Conservation (phyloP, 306 rosid species). For the Dryas alaskensis region DNA sequence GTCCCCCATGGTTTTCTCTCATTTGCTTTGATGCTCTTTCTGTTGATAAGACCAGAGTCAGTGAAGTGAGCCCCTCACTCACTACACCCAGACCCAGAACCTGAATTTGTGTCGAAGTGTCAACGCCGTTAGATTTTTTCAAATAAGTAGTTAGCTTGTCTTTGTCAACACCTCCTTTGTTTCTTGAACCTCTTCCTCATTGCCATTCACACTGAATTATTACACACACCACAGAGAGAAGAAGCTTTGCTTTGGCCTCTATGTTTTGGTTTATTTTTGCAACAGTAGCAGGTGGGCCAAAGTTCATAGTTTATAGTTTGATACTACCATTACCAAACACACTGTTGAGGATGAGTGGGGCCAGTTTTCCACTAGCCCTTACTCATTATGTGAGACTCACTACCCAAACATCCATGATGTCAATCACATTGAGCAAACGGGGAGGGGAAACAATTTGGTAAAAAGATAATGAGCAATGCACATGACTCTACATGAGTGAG, state of each 20-base stretch:
- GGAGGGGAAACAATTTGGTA: conserved; percentile 4
- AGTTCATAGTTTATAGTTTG: too few species aligned
- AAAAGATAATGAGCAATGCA: conserved; percentile 16
- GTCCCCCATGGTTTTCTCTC: not conserved
- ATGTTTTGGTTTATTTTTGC: not conserved
- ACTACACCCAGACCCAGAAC: conserved; percentile 15
- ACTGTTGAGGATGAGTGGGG: conserved; percentile 22
- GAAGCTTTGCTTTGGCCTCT: too few species aligned
- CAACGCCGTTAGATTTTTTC: conserved; percentile 55
- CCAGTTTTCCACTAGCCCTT: conserved; percentile 18
- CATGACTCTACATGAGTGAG: not conserved
- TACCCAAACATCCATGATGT: conserved; percentile 41
- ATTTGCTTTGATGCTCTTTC: too few species aligned
- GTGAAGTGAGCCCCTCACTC: not conserved
- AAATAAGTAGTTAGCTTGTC: conserved; percentile 46
- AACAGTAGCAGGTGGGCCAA: not conserved
- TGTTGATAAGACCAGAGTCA: conserved; percentile 25
- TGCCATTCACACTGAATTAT: not conserved
- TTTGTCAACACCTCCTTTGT: conserved; percentile 33
- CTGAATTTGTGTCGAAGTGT: conserved; percentile 43
- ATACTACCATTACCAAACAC: conserved; percentile 12
- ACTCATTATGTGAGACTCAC: conserved; percentile 37
- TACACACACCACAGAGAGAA: too few species aligned
- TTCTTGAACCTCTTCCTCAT: not conserved
- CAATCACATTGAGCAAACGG: conserved; percentile 27